A percentile compares a stretch with the other conserved stretches of the same genome.
Conservation (phyloP, 345 rosid species). For the Dipteronia sinensis region DNA sequence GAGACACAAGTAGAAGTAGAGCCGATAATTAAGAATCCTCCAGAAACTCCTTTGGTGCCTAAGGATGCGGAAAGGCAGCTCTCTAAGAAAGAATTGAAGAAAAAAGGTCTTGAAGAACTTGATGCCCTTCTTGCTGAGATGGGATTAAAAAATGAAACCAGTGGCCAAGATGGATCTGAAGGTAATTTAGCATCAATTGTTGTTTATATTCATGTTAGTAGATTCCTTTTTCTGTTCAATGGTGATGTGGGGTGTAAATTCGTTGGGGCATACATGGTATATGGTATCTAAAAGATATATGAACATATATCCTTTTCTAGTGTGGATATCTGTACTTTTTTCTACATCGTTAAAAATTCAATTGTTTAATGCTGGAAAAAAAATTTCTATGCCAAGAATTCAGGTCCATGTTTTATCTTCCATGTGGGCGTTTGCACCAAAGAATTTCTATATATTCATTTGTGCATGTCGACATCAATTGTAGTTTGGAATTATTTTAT, state of each 20-base stretch:
- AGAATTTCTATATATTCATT: background rate
- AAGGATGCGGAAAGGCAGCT: conserved; percentile 59
- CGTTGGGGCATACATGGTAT: background rate
- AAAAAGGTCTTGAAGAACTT: conserved; percentile 65
- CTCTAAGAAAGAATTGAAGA: conserved; percentile 63
- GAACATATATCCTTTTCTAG: too few relatives aligned
- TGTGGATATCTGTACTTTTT: too few relatives aligned
- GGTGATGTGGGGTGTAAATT: background rate
- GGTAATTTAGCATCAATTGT: conserved; percentile 29
- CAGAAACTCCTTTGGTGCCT: conserved; percentile 27
- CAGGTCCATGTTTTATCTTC: background rate
- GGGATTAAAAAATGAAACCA: conserved; percentile 36
- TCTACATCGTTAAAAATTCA: background rate
- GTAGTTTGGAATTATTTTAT: background rate
- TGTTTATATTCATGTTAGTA: background rate
- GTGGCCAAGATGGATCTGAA: conserved; percentile 37
- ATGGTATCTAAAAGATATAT: background rate
- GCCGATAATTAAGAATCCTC: conserved; percentile 31
- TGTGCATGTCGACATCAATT: background rate
- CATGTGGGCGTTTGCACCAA: background rate
- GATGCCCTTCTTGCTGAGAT: conserved; percentile 64
- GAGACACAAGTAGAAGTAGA: conserved; percentile 29
- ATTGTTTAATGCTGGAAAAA: background rate
- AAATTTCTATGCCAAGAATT: background rate
- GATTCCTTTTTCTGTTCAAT: background rate